phyloP scores from a whole-genome alignment of 139 green algal species.

The Chlorella sp. region DNA sequence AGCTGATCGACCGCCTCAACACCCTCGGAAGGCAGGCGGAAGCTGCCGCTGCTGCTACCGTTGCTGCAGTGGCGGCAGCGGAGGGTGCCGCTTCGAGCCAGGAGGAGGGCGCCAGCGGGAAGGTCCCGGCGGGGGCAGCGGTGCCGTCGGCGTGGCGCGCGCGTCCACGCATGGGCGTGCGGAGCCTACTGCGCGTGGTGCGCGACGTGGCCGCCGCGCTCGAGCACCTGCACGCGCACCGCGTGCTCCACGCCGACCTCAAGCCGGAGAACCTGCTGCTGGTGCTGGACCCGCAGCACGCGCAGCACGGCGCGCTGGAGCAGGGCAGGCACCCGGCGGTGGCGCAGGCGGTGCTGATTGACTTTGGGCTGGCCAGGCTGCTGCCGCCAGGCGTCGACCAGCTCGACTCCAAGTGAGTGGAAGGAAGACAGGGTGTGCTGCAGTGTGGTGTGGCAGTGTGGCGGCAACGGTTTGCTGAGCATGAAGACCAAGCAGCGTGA shows the following conservation, averaged over 20 bases:
- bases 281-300: not conserved
- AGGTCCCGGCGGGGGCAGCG: not conserved
- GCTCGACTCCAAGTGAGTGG: not conserved
- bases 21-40: not conserved
- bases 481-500: not conserved
- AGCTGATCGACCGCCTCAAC: not conserved
- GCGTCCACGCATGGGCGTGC: not conserved
- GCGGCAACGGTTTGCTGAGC: too few relatives aligned
- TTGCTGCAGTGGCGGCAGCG: not conserved
- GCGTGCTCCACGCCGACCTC: conserved; percentile 3
- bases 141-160: not conserved
- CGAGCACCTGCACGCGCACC: not conserved
- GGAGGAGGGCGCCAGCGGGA: not conserved
- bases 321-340: not conserved
- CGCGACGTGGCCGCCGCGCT: conserved; percentile 3
- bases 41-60: not conserved
- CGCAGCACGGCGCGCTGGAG: not conserved
- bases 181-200: not conserved
- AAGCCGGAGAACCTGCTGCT: conserved; percentile 6
- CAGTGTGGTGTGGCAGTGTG: not conserved
- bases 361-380: conserved; percentile 7
- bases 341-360: conserved; percentile 4
- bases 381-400: not conserved
- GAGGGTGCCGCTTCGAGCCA: not conserved
- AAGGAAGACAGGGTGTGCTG: not conserved